Evolutionary conservation across 495 filamentous ascomycete species (phyloP), one percentile per base, ranked within the genome.

Genomic region (Xanthoparmelia taractica): DNA sequence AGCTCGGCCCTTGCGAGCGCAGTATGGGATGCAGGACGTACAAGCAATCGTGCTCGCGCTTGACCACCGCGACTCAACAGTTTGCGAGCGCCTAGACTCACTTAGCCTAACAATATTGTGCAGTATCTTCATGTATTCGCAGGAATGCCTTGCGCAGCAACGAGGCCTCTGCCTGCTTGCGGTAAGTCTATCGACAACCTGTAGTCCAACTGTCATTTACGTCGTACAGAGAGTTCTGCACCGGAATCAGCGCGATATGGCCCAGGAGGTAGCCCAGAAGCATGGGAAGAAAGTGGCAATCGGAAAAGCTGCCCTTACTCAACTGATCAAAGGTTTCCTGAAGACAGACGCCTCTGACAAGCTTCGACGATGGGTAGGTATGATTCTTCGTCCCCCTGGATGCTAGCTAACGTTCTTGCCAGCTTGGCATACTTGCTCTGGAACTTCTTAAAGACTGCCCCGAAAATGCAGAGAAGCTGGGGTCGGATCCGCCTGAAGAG

Each of bases 121-220:
- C 25, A 57, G 55, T 29, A 33, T 63, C 29, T 36, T 68, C 2
- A 48, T 56, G 6, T 20, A 57, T 6, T 64, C 66, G 0, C 55
- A 63, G 13, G 40, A 59, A 4, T 70, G 66, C 43, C 41, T 65
- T 33, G 52, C 68, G 2, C 58, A 68, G 15, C 61, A 67, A 55
- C 54, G 68, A 59, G 68, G 68, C 2, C 56, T 68, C 15, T 68
- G 36, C 41, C 31, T 70, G 17, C 62, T 70, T 25, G 52, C 57
- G 36, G 68, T 68, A 66, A 33, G 55, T 52, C 5, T 5, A 38
- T 1, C 18, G 0, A 17, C 57, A 54, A 5, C 23, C 33, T 7
- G 11, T 55, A 7, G 27, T 41, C 12, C 13, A 20, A 41, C 23
- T 8, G 31, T 23, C 41, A 38, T 33, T 66, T 8, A 57, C 34